Evolutionary conservation across 306 rosid species (phyloP), one percentile per base, ranked within the genome.

Genomic region (Macrotyloma uniflorum): DNA sequence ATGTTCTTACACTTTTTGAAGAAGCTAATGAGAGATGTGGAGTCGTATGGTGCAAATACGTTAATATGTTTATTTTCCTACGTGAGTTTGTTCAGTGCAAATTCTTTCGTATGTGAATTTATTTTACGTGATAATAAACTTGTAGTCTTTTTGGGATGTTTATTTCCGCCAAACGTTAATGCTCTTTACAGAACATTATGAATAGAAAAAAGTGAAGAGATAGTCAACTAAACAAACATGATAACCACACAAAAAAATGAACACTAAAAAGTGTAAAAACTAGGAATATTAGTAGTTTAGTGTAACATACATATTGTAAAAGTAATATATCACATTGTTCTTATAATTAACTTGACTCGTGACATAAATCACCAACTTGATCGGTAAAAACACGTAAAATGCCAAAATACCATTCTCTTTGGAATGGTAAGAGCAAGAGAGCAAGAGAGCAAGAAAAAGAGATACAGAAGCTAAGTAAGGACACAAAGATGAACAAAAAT

Each of bases 401-500:
- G 58, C 36, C 64, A 72, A 46, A 55, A 14, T 55, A 59, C 12
- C 30, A 26, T 69, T 49, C 4, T 61, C 28, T 67, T 22, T 57
- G 70, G 45, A 20, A 53, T 14, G 63, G 55, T 38, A 49, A 68
- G 30, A 53, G 14, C 49, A 74, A 24, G 8, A 73, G 30, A 53
- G 14, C 49, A 74, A 24, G 8, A 73, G 32, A 15, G 47, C 8
- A 66, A 65, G 22, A 3, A 19, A 30, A 73, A 40, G 13, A 65
- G 42, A 40, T 22, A 42, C 11, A 42, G 45, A 38, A 51, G 54
- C 62, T 54, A 24, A 49, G 20, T 14, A 43, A 22, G 64, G 50
- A 24, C 71, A 49, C 72, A 58, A 67, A 76, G 76, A 50, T 6
- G 40, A 58, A 58, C 38, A 58, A 58, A 28, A 59, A 59, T 28